A percentile compares a stretch with the other conserved stretches of the same genome.
Conservation (phyloP, 176 grass and related monocot genomes). For the Lolium multiflorum region DNA sequence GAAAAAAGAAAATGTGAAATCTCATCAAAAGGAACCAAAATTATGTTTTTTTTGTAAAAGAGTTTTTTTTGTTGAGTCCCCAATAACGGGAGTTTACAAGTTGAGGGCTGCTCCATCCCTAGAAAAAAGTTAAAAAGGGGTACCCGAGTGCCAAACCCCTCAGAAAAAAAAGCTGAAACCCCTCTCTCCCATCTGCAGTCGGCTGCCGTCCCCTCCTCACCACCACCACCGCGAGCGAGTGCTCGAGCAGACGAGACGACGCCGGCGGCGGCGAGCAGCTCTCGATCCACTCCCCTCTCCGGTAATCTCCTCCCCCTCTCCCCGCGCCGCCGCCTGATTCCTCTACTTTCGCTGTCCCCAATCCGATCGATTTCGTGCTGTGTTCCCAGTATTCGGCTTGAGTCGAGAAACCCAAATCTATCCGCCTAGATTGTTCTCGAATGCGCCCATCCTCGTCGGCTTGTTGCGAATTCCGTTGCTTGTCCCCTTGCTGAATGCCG, state of each 20-base stretch:
- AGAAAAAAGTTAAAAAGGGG: too few species aligned
- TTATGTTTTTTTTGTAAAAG: too few species aligned
- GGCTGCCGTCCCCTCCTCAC: slow-evolving; percentile 6
- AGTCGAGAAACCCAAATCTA: neutral
- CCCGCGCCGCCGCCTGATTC: neutral
- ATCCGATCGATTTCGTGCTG: neutral
- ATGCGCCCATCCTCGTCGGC: neutral
- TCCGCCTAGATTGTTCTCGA: neutral
- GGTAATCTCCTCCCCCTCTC: neutral
- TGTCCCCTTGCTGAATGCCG: neutral
- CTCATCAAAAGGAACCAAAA: too few species aligned
- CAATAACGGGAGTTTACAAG: too few species aligned
- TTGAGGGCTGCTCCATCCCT: too few species aligned
- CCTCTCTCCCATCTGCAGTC: slow-evolving; percentile 18
- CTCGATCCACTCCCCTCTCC: slow-evolving; percentile 13
- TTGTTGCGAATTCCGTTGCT: neutral
- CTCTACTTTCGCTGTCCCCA: neutral
- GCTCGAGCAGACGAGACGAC: neutral
- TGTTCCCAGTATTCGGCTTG: neutral
- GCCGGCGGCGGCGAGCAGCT: neutral
- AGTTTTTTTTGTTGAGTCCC: too few species aligned
- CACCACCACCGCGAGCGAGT: neutral
- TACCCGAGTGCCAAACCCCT: too few species aligned
- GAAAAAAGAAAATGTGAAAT: too few species aligned
- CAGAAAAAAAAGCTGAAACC: slow-evolving; percentile 1